Evolutionary conservation across 768 basidiomycete species (phyloP).

Genomic region (Pleurotus platypus): DNA sequence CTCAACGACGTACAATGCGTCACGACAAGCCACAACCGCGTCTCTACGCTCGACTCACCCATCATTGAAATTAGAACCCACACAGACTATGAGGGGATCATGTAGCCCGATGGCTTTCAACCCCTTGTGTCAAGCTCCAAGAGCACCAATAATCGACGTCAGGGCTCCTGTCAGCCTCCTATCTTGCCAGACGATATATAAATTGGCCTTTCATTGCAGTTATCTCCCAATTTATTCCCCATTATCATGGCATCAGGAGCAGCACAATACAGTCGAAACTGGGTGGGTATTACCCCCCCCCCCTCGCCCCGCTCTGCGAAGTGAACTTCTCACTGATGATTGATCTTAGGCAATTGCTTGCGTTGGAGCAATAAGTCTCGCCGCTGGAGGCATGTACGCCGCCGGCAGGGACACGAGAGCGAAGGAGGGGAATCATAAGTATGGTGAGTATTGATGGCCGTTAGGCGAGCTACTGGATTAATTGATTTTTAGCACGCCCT

Average conservation of each 20-base stretch:
- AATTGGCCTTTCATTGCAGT: not conserved
- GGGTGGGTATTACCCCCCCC: not conserved
- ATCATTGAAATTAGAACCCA: no score
- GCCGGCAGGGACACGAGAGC: constrained; percentile 6
- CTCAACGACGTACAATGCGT: no score
- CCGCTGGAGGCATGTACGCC: constrained; percentile 9
- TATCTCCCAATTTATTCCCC: not conserved
- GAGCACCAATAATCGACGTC: no score
- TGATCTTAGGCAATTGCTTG: constrained; percentile 11
- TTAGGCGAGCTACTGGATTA: not conserved
- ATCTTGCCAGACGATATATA: not conserved
- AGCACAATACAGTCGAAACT: not conserved
- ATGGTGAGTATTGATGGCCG: not conserved
- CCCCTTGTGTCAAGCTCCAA: no score
- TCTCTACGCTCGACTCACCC: no score
- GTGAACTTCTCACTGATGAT: not conserved
- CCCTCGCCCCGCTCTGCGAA: no score
- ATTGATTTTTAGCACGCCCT: not conserved
- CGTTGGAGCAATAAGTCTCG: constrained; percentile 10
- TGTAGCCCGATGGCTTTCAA: no score
- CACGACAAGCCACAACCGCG: no score
- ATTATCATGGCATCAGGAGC: not conserved
- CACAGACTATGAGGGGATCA: no score
- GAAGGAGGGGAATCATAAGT: constrained; percentile 8
- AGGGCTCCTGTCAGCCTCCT: not conserved